Base-by-base conservation (phyloP, 1,139 yeast species). In the Candida albicans region DNA sequence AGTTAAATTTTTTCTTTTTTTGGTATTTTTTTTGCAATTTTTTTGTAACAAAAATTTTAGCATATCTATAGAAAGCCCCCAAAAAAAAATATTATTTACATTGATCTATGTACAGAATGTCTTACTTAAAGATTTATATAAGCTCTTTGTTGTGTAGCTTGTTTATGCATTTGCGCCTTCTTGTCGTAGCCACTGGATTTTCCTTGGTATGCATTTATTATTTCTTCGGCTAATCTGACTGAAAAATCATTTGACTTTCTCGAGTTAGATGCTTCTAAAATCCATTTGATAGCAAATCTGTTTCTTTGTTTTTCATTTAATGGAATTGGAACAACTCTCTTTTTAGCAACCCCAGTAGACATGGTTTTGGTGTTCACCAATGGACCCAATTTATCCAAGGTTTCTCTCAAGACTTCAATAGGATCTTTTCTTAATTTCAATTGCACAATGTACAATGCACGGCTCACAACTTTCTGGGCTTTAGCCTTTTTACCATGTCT, bases 161-260 rank as follows among this genome's bases (percentile, higher is more conserved):
- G 70, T 69, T 84, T 88, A 67, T 91, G 98, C 77, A 87, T 82
- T 58, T 81, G 84, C 39, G 82, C 79, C 67, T 84, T 84, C 73
- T 87, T 90, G 49, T 88, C 97, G 64, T 81, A 87, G 26, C 96
- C 93, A 35, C 91, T 75, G 37, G 95, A 82, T 61, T 81, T 82
- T 42, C 96, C 96, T 56, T 80, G 82, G 55, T 75, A 75, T 27
- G 95, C 95, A 43, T 86, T 73, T 36, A 89, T 64, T 48, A 93
- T 79, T 65, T 93, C 98, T 67, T 93, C 98, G 29, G 93, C 93
- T 47, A 93, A 75, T 59, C 98, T 79, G 28, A 93, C 97, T 1
- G 95, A 75, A 57, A 86, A 86, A 57, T 87, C 95, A 48, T 82
- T 80, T 15, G 93, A 82, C 43, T 82, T 84, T 64, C 95, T 84